Percentiles rank a stretch among this genome's conserved stretches.
Conservation (phyloP, 179 eudicot genomes). For the Spinacia oleracea region DNA sequence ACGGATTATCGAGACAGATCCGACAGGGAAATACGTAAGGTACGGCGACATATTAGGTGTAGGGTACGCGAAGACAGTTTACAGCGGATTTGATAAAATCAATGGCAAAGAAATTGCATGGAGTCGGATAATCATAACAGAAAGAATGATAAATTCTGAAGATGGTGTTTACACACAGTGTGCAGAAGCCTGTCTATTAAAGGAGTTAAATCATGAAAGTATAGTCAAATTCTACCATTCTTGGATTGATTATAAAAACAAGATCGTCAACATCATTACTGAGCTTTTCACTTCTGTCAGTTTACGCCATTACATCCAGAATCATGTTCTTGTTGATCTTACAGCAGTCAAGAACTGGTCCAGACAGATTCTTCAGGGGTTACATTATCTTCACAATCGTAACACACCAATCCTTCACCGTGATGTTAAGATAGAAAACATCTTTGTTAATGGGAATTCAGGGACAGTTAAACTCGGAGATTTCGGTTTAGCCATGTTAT, state of each 20-base stretch:
- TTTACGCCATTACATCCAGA: conserved; percentile 47
- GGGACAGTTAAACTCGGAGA: conserved; percentile 34
- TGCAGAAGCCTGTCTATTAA: not conserved
- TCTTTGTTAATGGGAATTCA: conserved; percentile 29
- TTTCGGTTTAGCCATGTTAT: conserved; percentile 23
- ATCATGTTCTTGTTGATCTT: conserved; percentile 20
- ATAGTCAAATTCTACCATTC: conserved; percentile 43
- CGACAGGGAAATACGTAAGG: not conserved
- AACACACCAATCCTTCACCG: conserved; percentile 27
- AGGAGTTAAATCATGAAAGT: not conserved
- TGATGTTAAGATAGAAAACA: conserved; percentile 28
- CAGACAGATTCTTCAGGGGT: conserved; percentile 32
- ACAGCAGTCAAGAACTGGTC: conserved; percentile 35
- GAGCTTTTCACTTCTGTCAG: conserved; percentile 29
- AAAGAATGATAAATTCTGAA: no score
- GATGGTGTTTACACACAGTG: no score
- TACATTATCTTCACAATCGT: conserved; percentile 27
- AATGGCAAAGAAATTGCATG: not conserved
- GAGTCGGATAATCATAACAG: no score
- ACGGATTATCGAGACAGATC: not conserved
- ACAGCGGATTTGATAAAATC: not conserved
- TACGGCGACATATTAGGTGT: not conserved
- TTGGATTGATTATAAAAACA: conserved; percentile 54
- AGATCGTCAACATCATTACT: conserved; percentile 21
- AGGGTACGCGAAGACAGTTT: not conserved